A percentile compares a stretch with the other conserved stretches of the same genome.
phyloP scores from a whole-genome alignment of 1,139 yeast genomes.

The Saccharomyces uvarum region DNA sequence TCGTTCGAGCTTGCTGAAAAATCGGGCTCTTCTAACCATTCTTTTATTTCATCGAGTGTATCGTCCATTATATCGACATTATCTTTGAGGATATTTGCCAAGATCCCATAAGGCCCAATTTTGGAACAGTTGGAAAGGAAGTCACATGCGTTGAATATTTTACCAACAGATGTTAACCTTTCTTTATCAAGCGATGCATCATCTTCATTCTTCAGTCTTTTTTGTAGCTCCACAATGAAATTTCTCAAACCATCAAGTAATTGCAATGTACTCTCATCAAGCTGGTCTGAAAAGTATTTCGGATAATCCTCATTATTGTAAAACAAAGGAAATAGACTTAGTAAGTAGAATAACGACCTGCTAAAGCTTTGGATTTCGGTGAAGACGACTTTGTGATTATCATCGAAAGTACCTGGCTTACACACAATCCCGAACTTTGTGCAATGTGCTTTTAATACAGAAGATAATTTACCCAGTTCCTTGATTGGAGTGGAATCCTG shows the following conservation, averaged over 20 bases:
- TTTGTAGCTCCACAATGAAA: conserved; percentile 33
- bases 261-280: conserved; percentile 32
- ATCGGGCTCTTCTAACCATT: conserved; percentile 57
- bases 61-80: conserved; percentile 49
- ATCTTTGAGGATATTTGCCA: conserved; percentile 40
- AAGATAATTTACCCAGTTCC: conserved; percentile 52
- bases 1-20: conserved; percentile 4
- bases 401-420: conserved; percentile 39
- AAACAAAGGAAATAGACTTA: conserved; percentile 43
- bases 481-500: conserved; percentile 38
- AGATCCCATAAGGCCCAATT: conserved; percentile 45
- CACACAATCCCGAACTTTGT: conserved; percentile 74
- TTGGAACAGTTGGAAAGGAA: conserved; percentile 35
- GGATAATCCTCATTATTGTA: conserved; percentile 34
- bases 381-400: conserved; percentile 42
- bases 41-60: conserved; percentile 56
- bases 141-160: conserved; percentile 58
- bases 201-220: conserved; percentile 21
- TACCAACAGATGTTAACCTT: conserved; percentile 53
- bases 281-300: conserved; percentile 36
- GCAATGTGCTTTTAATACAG: conserved; percentile 64
- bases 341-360: conserved; percentile 38
- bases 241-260: conserved; percentile 31
- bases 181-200: conserved; percentile 24
- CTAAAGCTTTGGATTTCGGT: conserved; percentile 46